phyloP scores from a whole-genome alignment of 192 early-diverging fungal species.

The Coemansia sp. region DNA sequence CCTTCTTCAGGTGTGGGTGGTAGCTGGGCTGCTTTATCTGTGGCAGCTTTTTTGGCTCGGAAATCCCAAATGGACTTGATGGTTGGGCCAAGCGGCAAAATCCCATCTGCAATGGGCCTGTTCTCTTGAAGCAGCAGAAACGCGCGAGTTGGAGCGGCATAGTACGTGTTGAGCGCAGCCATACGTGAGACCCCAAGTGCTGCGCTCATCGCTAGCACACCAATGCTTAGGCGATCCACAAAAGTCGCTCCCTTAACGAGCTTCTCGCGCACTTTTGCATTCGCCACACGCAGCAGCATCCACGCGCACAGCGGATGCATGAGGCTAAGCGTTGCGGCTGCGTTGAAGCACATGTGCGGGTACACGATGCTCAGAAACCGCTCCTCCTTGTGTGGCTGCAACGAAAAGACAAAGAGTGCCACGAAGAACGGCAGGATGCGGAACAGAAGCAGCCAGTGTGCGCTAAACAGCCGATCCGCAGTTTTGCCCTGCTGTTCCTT shows the following conservation, averaged over 20 bases:
- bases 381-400: constrained; percentile 98
- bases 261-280: too few relatives aligned
- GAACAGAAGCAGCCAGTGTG: constrained; percentile 49
- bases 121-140: constrained; percentile 52
- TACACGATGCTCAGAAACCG: constrained; percentile 92
- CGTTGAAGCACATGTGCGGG: constrained; percentile 81
- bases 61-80: constrained; percentile 7
- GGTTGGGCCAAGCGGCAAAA: constrained; percentile 29
- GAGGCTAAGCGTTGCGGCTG: constrained; percentile 64
- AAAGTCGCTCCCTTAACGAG: neutral
- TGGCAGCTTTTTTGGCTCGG: too few relatives aligned
- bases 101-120: neutral
- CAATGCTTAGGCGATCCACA: constrained; percentile 28
- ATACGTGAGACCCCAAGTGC: constrained; percentile 70
- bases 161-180: constrained; percentile 66
- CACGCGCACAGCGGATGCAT: constrained; percentile 50
- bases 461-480: neutral
- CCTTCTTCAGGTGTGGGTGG: neutral
- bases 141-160: constrained; percentile 68
- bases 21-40: too few relatives aligned
- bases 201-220: constrained; percentile 48
- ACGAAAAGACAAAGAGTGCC: constrained; percentile 74
- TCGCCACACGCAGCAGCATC: neutral
- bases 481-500: neutral
- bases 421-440: constrained; percentile 72